phyloP scores from a whole-genome alignment of 192 early-diverging fungal genomes.

The Coemansia sp. region DNA sequence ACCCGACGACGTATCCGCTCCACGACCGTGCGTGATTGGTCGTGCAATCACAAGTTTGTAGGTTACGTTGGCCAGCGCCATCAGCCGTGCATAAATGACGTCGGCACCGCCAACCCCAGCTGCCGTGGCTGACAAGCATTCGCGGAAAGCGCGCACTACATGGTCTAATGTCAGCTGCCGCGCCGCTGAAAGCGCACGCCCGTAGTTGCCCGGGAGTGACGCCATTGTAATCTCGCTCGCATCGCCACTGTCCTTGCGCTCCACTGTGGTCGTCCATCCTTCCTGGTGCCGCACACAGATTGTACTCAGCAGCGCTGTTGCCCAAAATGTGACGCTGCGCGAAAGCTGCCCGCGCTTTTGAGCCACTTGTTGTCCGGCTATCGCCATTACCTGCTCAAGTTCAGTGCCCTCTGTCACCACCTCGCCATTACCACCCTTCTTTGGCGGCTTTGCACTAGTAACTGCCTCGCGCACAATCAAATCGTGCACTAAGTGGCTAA shows the following conservation, averaged over 20 bases:
- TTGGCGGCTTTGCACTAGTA: constrained; percentile 25
- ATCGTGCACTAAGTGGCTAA: constrained; percentile 50
- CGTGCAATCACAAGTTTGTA: constrained; percentile 49
- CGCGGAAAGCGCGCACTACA: constrained; percentile 50
- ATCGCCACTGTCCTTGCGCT: background rate
- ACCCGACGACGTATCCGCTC: background rate
- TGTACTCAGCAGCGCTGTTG: constrained; percentile 62
- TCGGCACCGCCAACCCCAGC: constrained; percentile 25
- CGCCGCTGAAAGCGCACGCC: constrained; percentile 25
- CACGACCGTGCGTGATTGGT: constrained; percentile 36
- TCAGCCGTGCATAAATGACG: constrained; percentile 47
- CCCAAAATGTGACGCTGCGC: constrained; percentile 66
- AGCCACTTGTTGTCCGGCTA: constrained; percentile 36
- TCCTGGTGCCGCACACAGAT: constrained; percentile 48
- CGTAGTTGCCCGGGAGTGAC: constrained; percentile 41
- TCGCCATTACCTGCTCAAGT: constrained; percentile 37
- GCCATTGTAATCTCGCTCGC: constrained; percentile 24
- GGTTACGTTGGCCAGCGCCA: constrained; percentile 42
- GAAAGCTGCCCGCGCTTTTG: constrained; percentile 56
- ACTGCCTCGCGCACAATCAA: constrained; percentile 53
- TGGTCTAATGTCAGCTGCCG: constrained; percentile 49
- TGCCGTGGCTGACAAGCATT: constrained; percentile 41
- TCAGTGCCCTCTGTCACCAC: constrained; percentile 24
- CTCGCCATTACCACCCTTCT: constrained; percentile 17
- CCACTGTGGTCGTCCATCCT: constrained; percentile 30